Evolutionary conservation across 2,329 filamentous ascomycete species (phyloP).

Genomic region (Chrysosporium queenslandicum): DNA sequence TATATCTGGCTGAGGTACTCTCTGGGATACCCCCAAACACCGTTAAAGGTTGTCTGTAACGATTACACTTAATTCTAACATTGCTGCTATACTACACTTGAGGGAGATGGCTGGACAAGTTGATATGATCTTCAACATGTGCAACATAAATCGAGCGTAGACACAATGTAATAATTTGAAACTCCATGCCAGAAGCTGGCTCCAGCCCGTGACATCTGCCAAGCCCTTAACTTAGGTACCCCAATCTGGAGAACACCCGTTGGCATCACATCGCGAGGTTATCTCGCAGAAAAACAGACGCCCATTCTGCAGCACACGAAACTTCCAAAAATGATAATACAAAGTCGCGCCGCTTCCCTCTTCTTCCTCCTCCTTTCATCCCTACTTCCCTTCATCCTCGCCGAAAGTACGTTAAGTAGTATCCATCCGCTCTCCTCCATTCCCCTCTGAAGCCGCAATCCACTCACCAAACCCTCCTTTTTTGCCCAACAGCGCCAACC

Average conservation of each 20-base stretch:
- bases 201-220: conserved; percentile 5
- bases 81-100: no score
- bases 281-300: not conserved
- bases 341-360: conserved; percentile 16
- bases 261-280: not conserved
- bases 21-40: no score
- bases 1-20: no score
- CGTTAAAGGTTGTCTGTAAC: no score
- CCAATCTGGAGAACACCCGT: not conserved
- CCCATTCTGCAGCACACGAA: not conserved
- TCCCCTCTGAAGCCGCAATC: no score
- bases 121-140: no score
- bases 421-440: no score
- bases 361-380: conserved; percentile 24
- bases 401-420: conserved; percentile 27
- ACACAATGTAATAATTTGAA: no score
- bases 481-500: conserved; percentile 34
- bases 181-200: no score
- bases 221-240: no score
- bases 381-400: conserved; percentile 24
- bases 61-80: not conserved
- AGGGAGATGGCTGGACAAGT: no score
- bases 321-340: conserved; percentile 18
- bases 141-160: no score
- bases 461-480: conserved; percentile 5